These are phyloP conservation scores for Chlorella sp. DNA, from an alignment of 139 green algal species.

Conservation along the genomic window DNA sequence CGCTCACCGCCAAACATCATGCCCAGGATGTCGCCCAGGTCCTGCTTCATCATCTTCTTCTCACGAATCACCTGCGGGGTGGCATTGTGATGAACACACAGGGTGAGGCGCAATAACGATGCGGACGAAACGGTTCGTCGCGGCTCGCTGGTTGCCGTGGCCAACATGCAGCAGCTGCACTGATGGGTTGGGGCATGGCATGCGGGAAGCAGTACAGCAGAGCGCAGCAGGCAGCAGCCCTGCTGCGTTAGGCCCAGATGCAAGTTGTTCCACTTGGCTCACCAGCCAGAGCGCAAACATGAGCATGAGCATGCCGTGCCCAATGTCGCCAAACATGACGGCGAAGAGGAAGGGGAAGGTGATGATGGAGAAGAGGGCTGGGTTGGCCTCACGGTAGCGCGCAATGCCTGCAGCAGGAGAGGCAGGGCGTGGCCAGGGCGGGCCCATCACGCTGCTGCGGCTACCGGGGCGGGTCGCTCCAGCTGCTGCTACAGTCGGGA, in stretches of 20 bases:
- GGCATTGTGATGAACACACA: too few relatives aligned
- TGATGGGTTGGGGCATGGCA: too few relatives aligned
- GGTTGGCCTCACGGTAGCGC: conserved; percentile 96
- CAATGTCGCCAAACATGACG: conserved; percentile 99
- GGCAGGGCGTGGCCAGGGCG: not conserved
- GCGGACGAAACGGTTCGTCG: too few relatives aligned
- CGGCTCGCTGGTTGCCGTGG: too few relatives aligned
- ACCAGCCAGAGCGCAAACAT: conserved; percentile 77
- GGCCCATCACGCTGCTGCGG: too few relatives aligned
- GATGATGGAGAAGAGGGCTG: conserved; percentile 94
- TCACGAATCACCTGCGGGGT: conserved; percentile 76
- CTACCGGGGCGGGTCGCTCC: too few relatives aligned
- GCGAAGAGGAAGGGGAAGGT: conserved; percentile 99
- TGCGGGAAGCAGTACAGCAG: too few relatives aligned
- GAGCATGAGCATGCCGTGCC: conserved; percentile 94
- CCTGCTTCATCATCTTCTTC: conserved; percentile 72
- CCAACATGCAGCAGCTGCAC: too few relatives aligned
- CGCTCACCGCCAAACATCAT: conserved; percentile 88
- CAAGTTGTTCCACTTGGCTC: not conserved
- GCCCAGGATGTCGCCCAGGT: conserved; percentile 91
- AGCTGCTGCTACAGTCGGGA: too few relatives aligned
- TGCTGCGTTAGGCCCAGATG: too few relatives aligned
- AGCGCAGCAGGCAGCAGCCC: too few relatives aligned
- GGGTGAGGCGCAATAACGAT: too few relatives aligned
- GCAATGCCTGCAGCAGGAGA: conserved; percentile 71